These are phyloP conservation scores for Emmonsiellopsis sp. DNA, from an alignment of 2,329 filamentous ascomycete species.

Conservation along the genomic window DNA sequence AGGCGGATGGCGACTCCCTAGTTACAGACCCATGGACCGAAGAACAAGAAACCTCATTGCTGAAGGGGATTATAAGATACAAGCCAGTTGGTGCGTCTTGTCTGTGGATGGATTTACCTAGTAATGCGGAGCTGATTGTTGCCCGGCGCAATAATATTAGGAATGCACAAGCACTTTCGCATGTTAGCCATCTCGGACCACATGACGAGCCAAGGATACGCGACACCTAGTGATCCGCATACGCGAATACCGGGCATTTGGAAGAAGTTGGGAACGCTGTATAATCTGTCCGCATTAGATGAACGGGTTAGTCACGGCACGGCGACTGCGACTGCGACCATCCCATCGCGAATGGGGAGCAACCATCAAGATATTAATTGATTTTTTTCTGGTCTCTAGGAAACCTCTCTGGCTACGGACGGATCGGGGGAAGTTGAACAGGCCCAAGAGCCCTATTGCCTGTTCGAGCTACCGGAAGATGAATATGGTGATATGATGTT, in stretches of 20 bases:
- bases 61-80: slow-evolving; percentile 88
- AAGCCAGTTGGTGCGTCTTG: slow-evolving; percentile 73
- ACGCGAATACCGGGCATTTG: slow-evolving; percentile 87
- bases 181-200: slow-evolving; percentile 80
- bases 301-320: slow-evolving; percentile 59
- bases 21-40: slow-evolving; percentile 80
- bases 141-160: slow-evolving; percentile 31
- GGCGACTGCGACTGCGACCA: too few species aligned
- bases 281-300: slow-evolving; percentile 78
- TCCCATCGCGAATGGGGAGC: neutral
- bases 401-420: slow-evolving; percentile 49
- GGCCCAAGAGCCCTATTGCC: slow-evolving; percentile 50
- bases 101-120: neutral
- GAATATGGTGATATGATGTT: slow-evolving; percentile 43
- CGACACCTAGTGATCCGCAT: slow-evolving; percentile 55
- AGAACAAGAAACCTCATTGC: slow-evolving; percentile 84
- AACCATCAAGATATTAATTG: neutral
- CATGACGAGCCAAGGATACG: slow-evolving; percentile 71
- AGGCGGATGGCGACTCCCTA: slow-evolving; percentile 36
- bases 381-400: slow-evolving; percentile 19
- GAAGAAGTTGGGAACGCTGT: slow-evolving; percentile 73
- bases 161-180: slow-evolving; percentile 89
- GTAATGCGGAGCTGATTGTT: slow-evolving; percentile 7
- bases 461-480: slow-evolving; percentile 54
- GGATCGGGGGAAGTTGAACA: slow-evolving; percentile 45